phyloP scores from a whole-genome alignment of 345 rosid species.

The Linum trigynum region DNA sequence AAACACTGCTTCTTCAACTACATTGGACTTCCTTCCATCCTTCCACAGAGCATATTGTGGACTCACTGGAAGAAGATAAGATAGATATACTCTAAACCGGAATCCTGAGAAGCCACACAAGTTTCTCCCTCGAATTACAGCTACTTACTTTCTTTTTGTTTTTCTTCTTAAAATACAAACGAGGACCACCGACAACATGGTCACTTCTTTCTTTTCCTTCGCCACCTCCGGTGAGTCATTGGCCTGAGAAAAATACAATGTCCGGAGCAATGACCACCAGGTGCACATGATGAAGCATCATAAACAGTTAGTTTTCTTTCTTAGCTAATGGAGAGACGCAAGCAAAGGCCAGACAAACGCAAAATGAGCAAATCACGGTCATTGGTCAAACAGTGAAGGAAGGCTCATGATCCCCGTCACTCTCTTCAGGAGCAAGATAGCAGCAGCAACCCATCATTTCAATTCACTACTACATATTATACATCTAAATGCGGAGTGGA shows the following conservation, averaged over 20 bases:
- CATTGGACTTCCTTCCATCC: not conserved
- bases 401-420: too few species aligned
- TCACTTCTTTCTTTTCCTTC: constrained; percentile 13
- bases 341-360: constrained; percentile 14
- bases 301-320: constrained; percentile 1
- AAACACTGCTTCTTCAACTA: not conserved
- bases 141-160: not conserved
- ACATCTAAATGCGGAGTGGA: constrained; percentile 48
- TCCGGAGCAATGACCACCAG: constrained; percentile 48
- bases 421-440: not conserved
- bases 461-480: constrained; percentile 14
- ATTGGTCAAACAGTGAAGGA: not conserved
- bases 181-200: not conserved
- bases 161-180: too few species aligned
- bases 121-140: not conserved
- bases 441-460: constrained; percentile 10
- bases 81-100: not conserved
- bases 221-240: constrained; percentile 74
- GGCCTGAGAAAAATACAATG: constrained; percentile 20
- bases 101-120: not conserved
- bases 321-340: constrained; percentile 18
- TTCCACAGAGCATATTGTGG: not conserved
- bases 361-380: constrained; percentile 20
- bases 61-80: too few species aligned
- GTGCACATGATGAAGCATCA: constrained; percentile 29